These are phyloP conservation scores for Flaveria trinervia DNA, from an alignment of 129 eudicot species.

Conservation along the genomic window DNA sequence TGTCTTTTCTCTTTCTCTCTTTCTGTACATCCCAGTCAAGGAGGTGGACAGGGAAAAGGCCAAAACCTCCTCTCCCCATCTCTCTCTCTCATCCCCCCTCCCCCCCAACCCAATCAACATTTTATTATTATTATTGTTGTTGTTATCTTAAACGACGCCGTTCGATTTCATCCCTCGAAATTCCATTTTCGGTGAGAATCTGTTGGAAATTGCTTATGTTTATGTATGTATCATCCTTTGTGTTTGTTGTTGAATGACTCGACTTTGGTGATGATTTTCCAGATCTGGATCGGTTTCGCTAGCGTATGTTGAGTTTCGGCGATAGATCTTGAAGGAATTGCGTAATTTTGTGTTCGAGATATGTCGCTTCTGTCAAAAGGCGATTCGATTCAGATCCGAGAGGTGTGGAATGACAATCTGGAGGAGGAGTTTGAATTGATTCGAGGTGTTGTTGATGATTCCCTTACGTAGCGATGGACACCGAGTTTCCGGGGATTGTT, in stretches of 20 bases:
- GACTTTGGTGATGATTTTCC: conserved; percentile 10
- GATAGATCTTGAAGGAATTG: not conserved
- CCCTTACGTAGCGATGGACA: conserved; percentile 85
- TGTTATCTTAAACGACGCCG: not conserved
- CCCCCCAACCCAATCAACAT: too few species aligned
- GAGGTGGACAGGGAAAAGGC: conserved; percentile 37
- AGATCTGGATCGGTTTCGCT: conserved; percentile 40
- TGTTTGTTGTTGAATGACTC: not conserved
- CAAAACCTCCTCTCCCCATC: conserved; percentile 11
- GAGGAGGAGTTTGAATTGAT: conserved; percentile 77
- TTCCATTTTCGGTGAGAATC: conserved; percentile 26
- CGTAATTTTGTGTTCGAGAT: not conserved
- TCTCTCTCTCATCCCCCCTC: not conserved
- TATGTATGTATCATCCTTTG: not conserved
- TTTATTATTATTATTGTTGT: not conserved
- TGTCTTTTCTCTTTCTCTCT: conserved; percentile 45
- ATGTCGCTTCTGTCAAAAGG: conserved; percentile 73
- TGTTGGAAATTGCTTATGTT: not conserved
- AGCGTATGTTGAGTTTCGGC: not conserved
- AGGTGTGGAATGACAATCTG: conserved; percentile 79
- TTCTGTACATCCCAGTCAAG: conserved; percentile 29
- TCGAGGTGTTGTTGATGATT: conserved; percentile 62
- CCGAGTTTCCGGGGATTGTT: conserved; percentile 89
- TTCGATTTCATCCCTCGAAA: not conserved
- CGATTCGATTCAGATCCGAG: conserved; percentile 79